phyloP scores from a whole-genome alignment of 2,329 filamentous ascomycete genomes.

The Hypoxylon sp. region DNA sequence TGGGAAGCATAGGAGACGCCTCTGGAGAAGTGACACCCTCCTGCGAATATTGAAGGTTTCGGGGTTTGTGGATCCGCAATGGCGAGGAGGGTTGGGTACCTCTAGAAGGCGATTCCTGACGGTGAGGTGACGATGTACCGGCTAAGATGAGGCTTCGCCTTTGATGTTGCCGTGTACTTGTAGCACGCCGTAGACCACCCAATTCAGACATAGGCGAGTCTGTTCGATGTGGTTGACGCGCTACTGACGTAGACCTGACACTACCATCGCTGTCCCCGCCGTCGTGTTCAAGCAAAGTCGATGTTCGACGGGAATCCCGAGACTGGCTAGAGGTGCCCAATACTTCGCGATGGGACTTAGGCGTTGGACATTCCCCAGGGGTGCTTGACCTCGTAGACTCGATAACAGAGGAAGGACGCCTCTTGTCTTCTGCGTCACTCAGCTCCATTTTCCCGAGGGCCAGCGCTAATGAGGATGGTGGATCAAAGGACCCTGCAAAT shows the following conservation, averaged over 20 bases:
- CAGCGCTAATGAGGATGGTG: conserved; percentile 67
- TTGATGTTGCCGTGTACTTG: conserved; percentile 85
- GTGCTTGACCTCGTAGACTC: conserved; percentile 89
- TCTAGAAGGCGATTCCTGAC: conserved; percentile 90
- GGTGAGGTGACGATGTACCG: conserved; percentile 79
- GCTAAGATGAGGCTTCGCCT: conserved; percentile 88
- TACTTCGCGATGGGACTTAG: conserved; percentile 79
- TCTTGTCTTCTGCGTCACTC: conserved; percentile 56
- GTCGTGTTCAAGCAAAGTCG: conserved; percentile 86
- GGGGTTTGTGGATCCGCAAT: conserved; percentile 85
- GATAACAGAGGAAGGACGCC: conserved; percentile 69
- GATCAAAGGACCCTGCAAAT: conserved; percentile 70
- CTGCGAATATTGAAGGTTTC: conserved; percentile 68
- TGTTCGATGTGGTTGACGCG: conserved; percentile 75
- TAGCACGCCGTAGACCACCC: conserved; percentile 78
- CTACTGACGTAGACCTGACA: conserved; percentile 82
- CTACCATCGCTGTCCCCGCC: conserved; percentile 89
- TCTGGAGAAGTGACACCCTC: conserved; percentile 85
- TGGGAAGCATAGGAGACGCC: conserved; percentile 86
- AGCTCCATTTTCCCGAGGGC: conserved; percentile 63
- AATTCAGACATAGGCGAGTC: conserved; percentile 94
- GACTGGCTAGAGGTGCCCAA: conserved; percentile 68
- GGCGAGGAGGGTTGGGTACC: conserved; percentile 83
- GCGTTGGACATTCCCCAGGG: conserved; percentile 90
- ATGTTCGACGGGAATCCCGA: conserved; percentile 78